Evolutionary conservation across 2,329 filamentous ascomycete genomes (phyloP).

Genomic region (Penicillium frequentans): DNA sequence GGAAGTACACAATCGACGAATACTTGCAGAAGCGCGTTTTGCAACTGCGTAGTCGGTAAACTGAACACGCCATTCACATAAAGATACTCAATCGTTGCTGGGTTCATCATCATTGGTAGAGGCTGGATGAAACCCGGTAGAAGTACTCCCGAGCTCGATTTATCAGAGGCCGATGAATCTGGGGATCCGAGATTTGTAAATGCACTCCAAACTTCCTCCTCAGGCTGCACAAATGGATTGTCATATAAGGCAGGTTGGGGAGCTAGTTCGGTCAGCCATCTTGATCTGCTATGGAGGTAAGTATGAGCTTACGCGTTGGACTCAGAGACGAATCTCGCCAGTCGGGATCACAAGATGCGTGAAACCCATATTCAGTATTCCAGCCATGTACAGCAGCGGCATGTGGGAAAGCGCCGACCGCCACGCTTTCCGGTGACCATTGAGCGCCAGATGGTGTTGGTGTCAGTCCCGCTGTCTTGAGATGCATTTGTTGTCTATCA

Average conservation of each 20-base stretch:
- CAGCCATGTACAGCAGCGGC: not conserved
- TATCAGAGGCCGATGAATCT: not conserved
- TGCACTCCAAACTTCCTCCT: conserved; percentile 8
- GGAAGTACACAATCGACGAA: conserved; percentile 84
- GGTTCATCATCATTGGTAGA: conserved; percentile 12
- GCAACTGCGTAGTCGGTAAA: conserved; percentile 64
- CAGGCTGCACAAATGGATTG: not conserved
- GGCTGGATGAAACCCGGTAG: conserved; percentile 16
- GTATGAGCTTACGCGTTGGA: not conserved
- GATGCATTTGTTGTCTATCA: not conserved
- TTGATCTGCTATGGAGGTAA: not conserved
- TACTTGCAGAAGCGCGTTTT: conserved; percentile 71
- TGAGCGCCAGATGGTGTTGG: not conserved
- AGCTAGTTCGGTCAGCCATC: not conserved
- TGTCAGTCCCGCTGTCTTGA: not conserved
- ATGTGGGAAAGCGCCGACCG: not conserved
- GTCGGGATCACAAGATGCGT: not conserved
- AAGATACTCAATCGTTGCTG: conserved; percentile 56
- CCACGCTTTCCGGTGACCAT: not conserved
- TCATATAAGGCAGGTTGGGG: not conserved
- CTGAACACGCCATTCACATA: conserved; percentile 74
- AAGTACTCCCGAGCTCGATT: not conserved
- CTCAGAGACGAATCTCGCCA: not conserved
- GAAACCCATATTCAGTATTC: not conserved
- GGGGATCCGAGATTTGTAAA: conserved; percentile 14